A percentile compares a stretch with the other conserved stretches of the same genome.
These are phyloP conservation scores for Selaginella tamariscina DNA, from an alignment of 75 land plant species.

Conservation along the genomic window DNA sequence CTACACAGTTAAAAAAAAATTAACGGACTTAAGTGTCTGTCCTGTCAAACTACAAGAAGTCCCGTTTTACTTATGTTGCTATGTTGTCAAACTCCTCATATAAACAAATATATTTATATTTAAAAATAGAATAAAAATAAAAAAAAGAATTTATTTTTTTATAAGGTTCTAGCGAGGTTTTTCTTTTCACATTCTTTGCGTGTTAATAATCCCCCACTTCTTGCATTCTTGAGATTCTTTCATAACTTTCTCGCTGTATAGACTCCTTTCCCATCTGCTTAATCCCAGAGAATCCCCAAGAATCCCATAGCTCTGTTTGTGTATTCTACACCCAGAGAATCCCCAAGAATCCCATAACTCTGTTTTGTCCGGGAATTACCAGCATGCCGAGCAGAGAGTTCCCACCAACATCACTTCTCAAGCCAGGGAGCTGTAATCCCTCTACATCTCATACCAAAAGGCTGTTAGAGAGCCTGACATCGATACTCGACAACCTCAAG, in stretches of 20 bases:
- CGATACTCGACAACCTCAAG: not conserved
- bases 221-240: not conserved
- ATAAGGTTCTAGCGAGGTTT: not conserved
- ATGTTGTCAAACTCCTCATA: not conserved
- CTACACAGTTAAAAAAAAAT: not conserved
- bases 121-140: too few relatives aligned
- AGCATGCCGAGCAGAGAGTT: not conserved
- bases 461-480: not conserved
- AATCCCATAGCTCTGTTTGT: too few relatives aligned
- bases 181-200: not conserved
- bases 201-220: not conserved
- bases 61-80: not conserved
- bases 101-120: not conserved
- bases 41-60: too few relatives aligned
- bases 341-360: not conserved
- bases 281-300: too few relatives aligned
- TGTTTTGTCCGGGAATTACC: not conserved
- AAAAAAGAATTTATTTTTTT: not conserved
- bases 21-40: too few relatives aligned
- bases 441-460: not conserved
- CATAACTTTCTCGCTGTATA: not conserved
- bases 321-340: too few relatives aligned
- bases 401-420: not conserved
- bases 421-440: not conserved
- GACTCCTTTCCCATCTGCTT: not conserved